Conservation (phyloP, 2,329 filamentous ascomycete species). For the Epichloe coenophiala region DNA sequence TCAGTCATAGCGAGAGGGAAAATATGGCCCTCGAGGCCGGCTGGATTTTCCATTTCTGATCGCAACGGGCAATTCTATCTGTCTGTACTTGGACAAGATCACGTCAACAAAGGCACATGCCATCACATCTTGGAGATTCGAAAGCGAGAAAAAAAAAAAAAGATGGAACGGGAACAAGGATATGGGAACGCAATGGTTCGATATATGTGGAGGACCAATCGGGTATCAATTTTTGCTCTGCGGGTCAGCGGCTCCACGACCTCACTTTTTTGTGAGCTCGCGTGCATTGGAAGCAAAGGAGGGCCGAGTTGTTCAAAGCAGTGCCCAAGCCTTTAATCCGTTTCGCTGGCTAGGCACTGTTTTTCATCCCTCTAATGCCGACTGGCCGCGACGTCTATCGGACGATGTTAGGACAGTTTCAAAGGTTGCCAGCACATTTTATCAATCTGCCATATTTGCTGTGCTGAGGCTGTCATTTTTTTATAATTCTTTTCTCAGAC, state of each 20-base stretch:
- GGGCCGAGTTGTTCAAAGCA: not conserved
- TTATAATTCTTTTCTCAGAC: not conserved
- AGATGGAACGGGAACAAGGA: conserved; percentile 14
- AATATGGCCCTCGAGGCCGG: not conserved
- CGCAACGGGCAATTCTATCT: conserved; percentile 5
- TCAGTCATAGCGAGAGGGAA: conserved; percentile 9
- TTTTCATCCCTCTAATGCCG: not conserved
- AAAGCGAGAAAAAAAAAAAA: conserved; percentile 12
- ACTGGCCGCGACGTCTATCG: not conserved
- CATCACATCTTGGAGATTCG: conserved; percentile 20
- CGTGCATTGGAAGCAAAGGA: not conserved
- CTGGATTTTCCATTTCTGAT: conserved; percentile 4
- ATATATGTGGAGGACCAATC: conserved; percentile 8
- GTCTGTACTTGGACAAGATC: conserved; percentile 4
- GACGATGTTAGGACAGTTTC: conserved; percentile 7
- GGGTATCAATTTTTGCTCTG: conserved; percentile 10
- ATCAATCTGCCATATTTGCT: not conserved
- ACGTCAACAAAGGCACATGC: conserved; percentile 15
- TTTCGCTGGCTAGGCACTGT: conserved; percentile 5
- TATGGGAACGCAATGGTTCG: not conserved
- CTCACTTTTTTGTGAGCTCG: not conserved
- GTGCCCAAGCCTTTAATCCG: not conserved
- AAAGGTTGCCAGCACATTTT: not conserved
- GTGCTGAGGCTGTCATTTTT: not conserved
- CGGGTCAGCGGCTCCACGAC: conserved; percentile 5